These are phyloP conservation scores for Mycena floridula DNA, from an alignment of 768 basidiomycete species.

Conservation along the genomic window DNA sequence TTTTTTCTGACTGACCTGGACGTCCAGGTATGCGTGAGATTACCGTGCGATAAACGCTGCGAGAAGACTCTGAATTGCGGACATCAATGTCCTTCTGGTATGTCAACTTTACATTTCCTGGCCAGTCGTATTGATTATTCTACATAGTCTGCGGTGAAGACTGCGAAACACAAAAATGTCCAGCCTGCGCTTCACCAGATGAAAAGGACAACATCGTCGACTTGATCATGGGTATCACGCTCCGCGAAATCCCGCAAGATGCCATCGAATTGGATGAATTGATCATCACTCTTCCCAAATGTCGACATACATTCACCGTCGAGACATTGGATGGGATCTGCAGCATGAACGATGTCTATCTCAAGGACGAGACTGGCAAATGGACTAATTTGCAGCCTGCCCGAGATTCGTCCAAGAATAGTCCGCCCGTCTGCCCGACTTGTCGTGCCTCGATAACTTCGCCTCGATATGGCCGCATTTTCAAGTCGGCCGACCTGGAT, in stretches of 20 bases:
- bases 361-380: constrained; percentile 20
- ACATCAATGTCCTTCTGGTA: constrained; percentile 64
- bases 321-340: constrained; percentile 65
- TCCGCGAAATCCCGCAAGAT: constrained; percentile 42
- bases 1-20: too few species aligned
- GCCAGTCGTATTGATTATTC: constrained; percentile 4
- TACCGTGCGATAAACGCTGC: constrained; percentile 60
- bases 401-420: constrained; percentile 22
- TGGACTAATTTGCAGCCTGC: constrained; percentile 44
- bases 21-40: constrained; percentile 54
- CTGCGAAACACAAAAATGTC: constrained; percentile 51
- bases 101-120: constrained; percentile 8
- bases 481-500: constrained; percentile 59
- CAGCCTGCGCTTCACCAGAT: constrained; percentile 36
- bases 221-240: constrained; percentile 44
- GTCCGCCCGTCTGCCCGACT: constrained; percentile 53
- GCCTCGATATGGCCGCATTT: constrained; percentile 53
- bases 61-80: constrained; percentile 45
- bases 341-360: constrained; percentile 46
- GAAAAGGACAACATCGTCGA: constrained; percentile 45
- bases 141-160: constrained; percentile 65
- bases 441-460: constrained; percentile 54
- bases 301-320: constrained; percentile 63
- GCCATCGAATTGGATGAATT: constrained; percentile 37
- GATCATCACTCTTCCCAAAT: constrained; percentile 54